Conservation (phyloP, 2,329 filamentous ascomycete species). For the Penicillium janthinellum region DNA sequence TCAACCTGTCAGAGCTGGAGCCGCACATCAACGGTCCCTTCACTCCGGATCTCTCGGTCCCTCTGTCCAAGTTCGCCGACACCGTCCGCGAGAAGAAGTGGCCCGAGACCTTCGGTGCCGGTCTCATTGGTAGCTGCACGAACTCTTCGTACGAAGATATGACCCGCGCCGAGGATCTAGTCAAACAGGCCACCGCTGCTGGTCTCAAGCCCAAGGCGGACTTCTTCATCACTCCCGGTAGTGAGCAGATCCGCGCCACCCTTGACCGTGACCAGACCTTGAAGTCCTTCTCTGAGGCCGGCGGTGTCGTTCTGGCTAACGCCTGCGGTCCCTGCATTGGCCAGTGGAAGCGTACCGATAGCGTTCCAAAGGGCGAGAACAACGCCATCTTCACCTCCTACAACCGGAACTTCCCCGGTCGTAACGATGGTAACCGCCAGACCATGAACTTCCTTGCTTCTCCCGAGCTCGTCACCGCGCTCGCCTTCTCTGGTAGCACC, state of each 20-base stretch:
- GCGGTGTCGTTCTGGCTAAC: constrained; percentile 91
- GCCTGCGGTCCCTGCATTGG: constrained; percentile 84
- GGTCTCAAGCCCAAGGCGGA: constrained; percentile 90
- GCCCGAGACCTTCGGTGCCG: constrained; percentile 95
- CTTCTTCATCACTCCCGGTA: constrained; percentile 95
- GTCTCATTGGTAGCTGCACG: constrained; percentile 97
- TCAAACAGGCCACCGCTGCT: constrained; percentile 84
- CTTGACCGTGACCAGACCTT: constrained; percentile 87
- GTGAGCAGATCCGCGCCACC: constrained; percentile 93
- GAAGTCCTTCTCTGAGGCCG: constrained; percentile 96
- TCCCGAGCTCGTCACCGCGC: constrained; percentile 93
- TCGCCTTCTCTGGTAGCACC: constrained; percentile 88
- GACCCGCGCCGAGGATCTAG: constrained; percentile 89
- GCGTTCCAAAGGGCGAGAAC: constrained; percentile 75
- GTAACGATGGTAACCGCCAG: constrained; percentile 92
- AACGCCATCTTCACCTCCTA: constrained; percentile 98
- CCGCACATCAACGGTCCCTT: constrained; percentile 99
- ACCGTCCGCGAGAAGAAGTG: constrained; percentile 92
- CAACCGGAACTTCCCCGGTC: constrained; percentile 96
- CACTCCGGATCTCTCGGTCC: constrained; percentile 95
- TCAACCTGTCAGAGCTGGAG: constrained; percentile 93
- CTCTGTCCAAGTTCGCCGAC: constrained; percentile 95
- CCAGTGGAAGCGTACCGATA: constrained; percentile 92
- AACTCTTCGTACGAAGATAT: constrained; percentile 91
- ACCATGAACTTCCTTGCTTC: constrained; percentile 99